A percentile compares a stretch with the other conserved stretches of the same genome.
Evolutionary conservation across 2,329 filamentous ascomycete genomes (phyloP).

Genomic region (Helotiales sp.): DNA sequence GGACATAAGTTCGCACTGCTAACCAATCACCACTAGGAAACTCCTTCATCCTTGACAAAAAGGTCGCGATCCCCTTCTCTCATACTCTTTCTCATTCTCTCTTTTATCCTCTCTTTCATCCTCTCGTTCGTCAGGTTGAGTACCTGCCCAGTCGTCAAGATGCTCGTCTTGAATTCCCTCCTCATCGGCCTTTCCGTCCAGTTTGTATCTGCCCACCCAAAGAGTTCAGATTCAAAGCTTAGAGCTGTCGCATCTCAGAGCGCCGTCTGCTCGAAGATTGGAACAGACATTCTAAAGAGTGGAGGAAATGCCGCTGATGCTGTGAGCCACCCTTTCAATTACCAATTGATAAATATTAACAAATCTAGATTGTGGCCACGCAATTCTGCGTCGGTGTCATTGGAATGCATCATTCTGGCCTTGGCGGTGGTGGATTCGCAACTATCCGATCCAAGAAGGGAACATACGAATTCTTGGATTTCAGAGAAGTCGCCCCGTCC

Average conservation of each 20-base stretch:
- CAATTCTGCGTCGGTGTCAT: constrained; percentile 59
- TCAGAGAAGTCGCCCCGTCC: constrained; percentile 70
- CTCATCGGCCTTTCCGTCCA: constrained; percentile 13
- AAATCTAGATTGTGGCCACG: constrained; percentile 53
- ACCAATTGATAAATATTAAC: constrained; percentile 7
- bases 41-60: background rate
- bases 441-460: constrained; percentile 63
- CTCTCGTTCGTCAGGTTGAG: background rate
- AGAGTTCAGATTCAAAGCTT: constrained; percentile 9
- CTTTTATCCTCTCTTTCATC: background rate
- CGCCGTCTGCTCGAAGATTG: constrained; percentile 70
- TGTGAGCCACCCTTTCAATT: constrained; percentile 33
- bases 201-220: background rate
- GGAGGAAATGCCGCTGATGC: constrained; percentile 64
- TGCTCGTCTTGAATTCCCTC: constrained; percentile 2
- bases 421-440: constrained; percentile 73
- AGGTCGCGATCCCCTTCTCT: background rate
- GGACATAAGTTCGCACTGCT: too few relatives aligned
- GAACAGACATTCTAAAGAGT: constrained; percentile 63
- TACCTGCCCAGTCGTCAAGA: background rate
- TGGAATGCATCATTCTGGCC: constrained; percentile 61
- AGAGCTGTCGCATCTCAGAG: constrained; percentile 76
- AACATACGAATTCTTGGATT: constrained; percentile 71
- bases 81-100: background rate
- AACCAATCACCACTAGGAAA: background rate